These are phyloP conservation scores for Vaccinium myrtillus DNA, from an alignment of 148 eudicot species.

Conservation along the genomic window DNA sequence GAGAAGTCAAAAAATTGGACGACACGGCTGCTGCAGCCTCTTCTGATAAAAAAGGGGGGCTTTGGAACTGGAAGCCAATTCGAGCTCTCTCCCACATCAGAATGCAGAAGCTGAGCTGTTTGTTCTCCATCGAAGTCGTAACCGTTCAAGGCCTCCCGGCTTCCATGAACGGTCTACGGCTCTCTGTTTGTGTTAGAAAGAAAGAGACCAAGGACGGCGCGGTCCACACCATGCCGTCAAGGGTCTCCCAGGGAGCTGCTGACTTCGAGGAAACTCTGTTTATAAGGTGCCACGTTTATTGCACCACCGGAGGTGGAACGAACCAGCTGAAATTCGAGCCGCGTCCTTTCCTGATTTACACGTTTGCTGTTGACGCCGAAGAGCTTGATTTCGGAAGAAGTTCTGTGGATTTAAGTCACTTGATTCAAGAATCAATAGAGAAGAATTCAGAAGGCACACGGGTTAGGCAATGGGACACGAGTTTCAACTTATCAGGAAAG, in stretches of 20 bases:
- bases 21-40: constrained; percentile 14
- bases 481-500: constrained; percentile 70
- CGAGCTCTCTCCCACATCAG: constrained; percentile 78
- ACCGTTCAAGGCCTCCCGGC: constrained; percentile 74
- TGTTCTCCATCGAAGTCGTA: constrained; percentile 91
- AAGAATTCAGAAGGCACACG: constrained; percentile 66
- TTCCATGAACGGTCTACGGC: constrained; percentile 89
- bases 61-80: constrained; percentile 97
- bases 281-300: constrained; percentile 76
- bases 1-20: constrained; percentile 28
- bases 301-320: constrained; percentile 38
- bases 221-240: constrained; percentile 91
- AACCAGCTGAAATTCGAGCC: constrained; percentile 60
- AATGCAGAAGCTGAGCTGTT: constrained; percentile 87
- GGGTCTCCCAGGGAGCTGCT: constrained; percentile 88
- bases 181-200: constrained; percentile 79
- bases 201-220: constrained; percentile 88
- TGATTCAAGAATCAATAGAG: constrained; percentile 76
- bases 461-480: constrained; percentile 82
- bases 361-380: constrained; percentile 73
- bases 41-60: constrained; percentile 55
- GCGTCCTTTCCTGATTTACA: constrained; percentile 70
- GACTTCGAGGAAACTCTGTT: constrained; percentile 94
- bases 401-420: constrained; percentile 64
- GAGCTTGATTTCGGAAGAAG: constrained; percentile 86